Evolutionary conservation across 805 yeast species (phyloP), one percentile per base, ranked within the genome.

Genomic region (Metschnikowia lochheadii): DNA sequence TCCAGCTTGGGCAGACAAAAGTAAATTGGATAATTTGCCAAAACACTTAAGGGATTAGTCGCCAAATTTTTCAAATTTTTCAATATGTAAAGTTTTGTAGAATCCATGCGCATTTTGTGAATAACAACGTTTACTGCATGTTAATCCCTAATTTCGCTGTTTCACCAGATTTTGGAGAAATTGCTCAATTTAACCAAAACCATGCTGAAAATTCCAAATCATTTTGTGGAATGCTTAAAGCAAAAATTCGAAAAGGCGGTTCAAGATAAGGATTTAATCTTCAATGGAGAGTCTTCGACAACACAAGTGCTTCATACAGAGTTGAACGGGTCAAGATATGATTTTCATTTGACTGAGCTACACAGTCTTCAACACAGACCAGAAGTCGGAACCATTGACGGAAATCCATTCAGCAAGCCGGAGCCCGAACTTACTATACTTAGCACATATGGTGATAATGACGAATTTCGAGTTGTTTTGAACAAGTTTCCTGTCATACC

Each of bases 401-500:
- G 69, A 49, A 81, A 89, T 61, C 98, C 98, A 2, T 92, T 94
- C 69, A 77, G 78, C 44, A 78, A 82, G 18, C 92, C 96, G 0
- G 96, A 88, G 57, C 87, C 87, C 5, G 84, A 81, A 52, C 70
- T 91, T 40, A 81, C 89, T 0, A 76, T 91, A 7, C 58, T 81
- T 23, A 76, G 77, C 8, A 75, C 76, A 42, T 75, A 78, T 51
- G 80, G 80, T 10, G 75, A 72, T 3, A 70, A 79, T 29, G 81
- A 85, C 61, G 75, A 72, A 44, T 71, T 71, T 49, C 75, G 82
- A 55, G 66, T 92, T 33, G 81, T 92, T 5, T 77, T 89, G 57
- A 92, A 92, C 75, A 94, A 92, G 67, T 94, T 80, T 67, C 96
- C 97, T 8, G 84, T 91, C 36, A 79, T 85, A 4, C 82, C 87